Evolutionary conservation across 805 yeast species (phyloP), one percentile per base, ranked within the genome.

Genomic region (Metschnikowia henanensis): DNA sequence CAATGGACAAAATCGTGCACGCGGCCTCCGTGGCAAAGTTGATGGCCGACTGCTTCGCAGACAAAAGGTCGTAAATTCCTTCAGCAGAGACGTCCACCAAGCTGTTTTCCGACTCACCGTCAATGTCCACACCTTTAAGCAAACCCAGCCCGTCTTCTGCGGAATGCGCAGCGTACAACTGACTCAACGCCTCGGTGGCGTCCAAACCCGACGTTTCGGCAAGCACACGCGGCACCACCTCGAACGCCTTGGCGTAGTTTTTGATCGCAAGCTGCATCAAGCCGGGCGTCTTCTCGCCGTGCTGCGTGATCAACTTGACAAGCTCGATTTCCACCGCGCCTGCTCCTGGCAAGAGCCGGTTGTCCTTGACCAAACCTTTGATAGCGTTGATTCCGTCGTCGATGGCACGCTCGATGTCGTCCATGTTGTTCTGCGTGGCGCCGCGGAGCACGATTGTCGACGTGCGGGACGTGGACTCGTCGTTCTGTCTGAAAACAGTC

Each of bases 21-120:
- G 96, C 95, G 37, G 97, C 97, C 54, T 94, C 98, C 3, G 97
- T 90, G 15, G 99, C 98, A 51, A 94, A 84, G 56, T 83, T 80
- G 53, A 94, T 84, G 36, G 97, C 99, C 50, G 88, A 85, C 58
- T 76, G 78, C 74, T 94, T 92, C 33, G 91, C 77, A 18, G 87
- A 72, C 51, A 85, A 76, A 50, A 92, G 77, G 64, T 92, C 99
- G 60, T 74, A 86, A 43, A 94, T 84, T 3, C 84, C 84, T 30
- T 75, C 79, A 18, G 73, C 79, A 37, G 75, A 73, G 41, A 91
- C 81, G 59, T 94, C 92, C 41, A 85, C 68, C 37, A 85, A 71
- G 31, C 92, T 94, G 44, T 73, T 71, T 9, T 60, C 68, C 41
- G 81, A 76, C 21, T 74, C 75, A 41, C 76, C 68, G 48, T 82